Evolutionary conservation across 2,329 filamentous ascomycete genomes (phyloP), one percentile per base, ranked within the genome.

Genomic region (Paraconiothyrium sp.): DNA sequence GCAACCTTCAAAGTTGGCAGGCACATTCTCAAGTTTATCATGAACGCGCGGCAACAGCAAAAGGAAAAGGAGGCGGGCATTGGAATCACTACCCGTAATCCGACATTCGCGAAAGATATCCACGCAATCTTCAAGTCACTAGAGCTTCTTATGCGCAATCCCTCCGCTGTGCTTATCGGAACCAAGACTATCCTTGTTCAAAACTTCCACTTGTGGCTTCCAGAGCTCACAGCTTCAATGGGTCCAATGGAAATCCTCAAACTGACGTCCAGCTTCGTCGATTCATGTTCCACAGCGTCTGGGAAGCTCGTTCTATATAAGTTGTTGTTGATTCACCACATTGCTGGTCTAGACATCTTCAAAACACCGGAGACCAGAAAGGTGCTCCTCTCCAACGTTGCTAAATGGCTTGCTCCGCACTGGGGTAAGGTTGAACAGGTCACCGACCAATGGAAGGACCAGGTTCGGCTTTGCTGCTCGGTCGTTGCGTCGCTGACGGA

Each of bases 121-220:
- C 89, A 92, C 64, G 89, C 86, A 37, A 93, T 98, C 41, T 98
- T 98, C 83, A 94, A 93, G 75, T 91, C 92, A 1, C 84, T 99
- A 27, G 93, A 98, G 78, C 85, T 86, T 16, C 87, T 99, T 80
- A 97, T 99, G 92, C 89, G 90, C 62, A 97, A 93, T 76, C 85
- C 89, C 1, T 91, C 93, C 2, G 92, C 95, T 0, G 89, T 94
- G 20, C 83, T 98, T 27, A 92, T 98, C 14, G 95, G 95, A 37
- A 98, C 92, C 65, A 97, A 99, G 80, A 98, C 95, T 0, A 83
- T 99, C 54, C 89, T 96, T 2, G 93, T 98, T 13, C 95, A 99
- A 78, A 93, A 98, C 76, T 97, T 98, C 76, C 94, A 98, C 75
- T 92, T 92, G 0, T 99, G 95, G 95, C 83, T 99, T n/a, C 94